These are phyloP conservation scores for Styphnolobium japonicum DNA, from an alignment of 306 rosid species.

Conservation along the genomic window DNA sequence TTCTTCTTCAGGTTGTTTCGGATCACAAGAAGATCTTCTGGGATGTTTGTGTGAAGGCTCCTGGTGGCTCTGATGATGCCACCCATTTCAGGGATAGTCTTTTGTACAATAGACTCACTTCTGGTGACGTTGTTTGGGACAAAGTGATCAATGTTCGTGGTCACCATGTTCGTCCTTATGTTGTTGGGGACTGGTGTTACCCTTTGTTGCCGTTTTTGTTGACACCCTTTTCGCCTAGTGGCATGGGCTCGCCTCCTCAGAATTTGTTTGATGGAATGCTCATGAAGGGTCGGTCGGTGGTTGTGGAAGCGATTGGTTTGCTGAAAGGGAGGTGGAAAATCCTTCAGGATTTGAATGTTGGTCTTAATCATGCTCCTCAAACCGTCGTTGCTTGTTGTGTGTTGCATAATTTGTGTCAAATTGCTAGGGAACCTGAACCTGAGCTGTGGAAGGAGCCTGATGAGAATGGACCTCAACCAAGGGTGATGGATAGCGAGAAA, in stretches of 20 bases:
- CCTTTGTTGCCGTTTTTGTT: slow-evolving; percentile 72
- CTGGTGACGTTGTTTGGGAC: slow-evolving; percentile 79
- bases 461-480: slow-evolving; percentile 65
- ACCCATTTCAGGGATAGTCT: slow-evolving; percentile 77
- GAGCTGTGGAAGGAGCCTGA: slow-evolving; percentile 88
- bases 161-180: slow-evolving; percentile 71
- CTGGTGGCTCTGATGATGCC: slow-evolving; percentile 76
- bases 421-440: slow-evolving; percentile 92
- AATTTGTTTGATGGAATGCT: slow-evolving; percentile 89
- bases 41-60: slow-evolving; percentile 93
- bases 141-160: slow-evolving; percentile 61
- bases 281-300: slow-evolving; percentile 86
- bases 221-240: slow-evolving; percentile 65
- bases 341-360: slow-evolving; percentile 80
- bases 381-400: slow-evolving; percentile 94
- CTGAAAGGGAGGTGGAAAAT: slow-evolving; percentile 95
- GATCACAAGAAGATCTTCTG: slow-evolving; percentile 88
- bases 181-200: slow-evolving; percentile 91
- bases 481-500: slow-evolving; percentile 71
- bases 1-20: slow-evolving; percentile 86
- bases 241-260: slow-evolving; percentile 83
- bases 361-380: slow-evolving; percentile 80
- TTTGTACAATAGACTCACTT: slow-evolving; percentile 59
- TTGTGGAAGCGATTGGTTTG: slow-evolving; percentile 82
- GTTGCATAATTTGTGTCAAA: slow-evolving; percentile 86